A percentile compares a stretch with the other conserved stretches of the same genome.
Evolutionary conservation across 1,284 basidiomycete genomes (phyloP).

Genomic region (Ganoderma multipileum): DNA sequence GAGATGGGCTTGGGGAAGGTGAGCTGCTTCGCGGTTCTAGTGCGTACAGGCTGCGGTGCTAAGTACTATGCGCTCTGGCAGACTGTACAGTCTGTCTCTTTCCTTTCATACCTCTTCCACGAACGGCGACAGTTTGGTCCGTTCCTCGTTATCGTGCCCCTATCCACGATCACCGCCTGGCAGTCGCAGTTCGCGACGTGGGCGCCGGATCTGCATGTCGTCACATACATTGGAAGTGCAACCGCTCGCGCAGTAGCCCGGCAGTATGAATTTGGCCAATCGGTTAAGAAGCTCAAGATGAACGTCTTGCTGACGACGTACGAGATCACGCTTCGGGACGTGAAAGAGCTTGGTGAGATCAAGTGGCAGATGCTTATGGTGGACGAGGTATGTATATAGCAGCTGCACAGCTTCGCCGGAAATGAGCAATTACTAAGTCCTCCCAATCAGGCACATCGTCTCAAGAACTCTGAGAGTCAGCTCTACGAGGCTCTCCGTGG

Average conservation of each 20-base stretch:
- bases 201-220: conserved; percentile 97
- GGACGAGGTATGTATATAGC: conserved; percentile 74
- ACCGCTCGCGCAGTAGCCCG: conserved; percentile 91
- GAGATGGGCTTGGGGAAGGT: conserved; percentile 99
- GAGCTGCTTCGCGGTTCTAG: conserved; percentile 9
- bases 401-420: conserved; percentile 17
- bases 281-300: conserved; percentile 91
- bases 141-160: conserved; percentile 96
- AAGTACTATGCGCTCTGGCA: conserved; percentile 37
- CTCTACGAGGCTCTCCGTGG: conserved; percentile 93
- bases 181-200: conserved; percentile 94
- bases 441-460: conserved; percentile 81
- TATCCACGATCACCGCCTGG: conserved; percentile 99
- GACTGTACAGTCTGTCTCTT: conserved; percentile 97
- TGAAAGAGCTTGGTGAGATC: conserved; percentile 89
- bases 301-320: conserved; percentile 98
- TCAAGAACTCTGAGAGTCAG: conserved; percentile 98
- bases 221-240: conserved; percentile 95
- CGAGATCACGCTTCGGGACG: conserved; percentile 93
- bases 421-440: conserved; percentile 15
- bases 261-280: conserved; percentile 89
- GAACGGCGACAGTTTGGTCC: conserved; percentile 94
- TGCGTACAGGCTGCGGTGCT: neutral
- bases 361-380: conserved; percentile 98
- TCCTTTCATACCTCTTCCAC: conserved; percentile 96